Evolutionary conservation across 2,329 filamentous ascomycete species (phyloP), one percentile per base, ranked within the genome.

Genomic region (Coniochaeta pulveracea): DNA sequence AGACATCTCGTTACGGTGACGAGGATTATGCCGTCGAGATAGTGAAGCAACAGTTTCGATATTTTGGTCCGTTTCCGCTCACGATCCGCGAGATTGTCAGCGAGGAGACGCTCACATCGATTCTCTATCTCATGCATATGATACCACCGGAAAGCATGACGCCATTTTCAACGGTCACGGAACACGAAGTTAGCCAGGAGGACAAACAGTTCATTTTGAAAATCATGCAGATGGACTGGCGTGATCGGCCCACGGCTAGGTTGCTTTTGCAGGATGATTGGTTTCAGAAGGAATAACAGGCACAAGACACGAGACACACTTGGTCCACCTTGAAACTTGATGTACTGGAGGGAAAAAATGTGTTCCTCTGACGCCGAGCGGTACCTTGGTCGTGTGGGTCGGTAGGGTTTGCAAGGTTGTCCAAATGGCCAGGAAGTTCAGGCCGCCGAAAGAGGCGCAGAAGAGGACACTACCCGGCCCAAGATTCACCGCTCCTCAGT

Each of bases 171-270:
- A 17, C 34, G 16, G 39, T 39, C 18, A 30, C 34, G n/a, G 34
- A 31, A 17, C 37, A 37, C 28, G 44, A 49, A 32, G 21, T 51
- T 19, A 35, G 38, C n/a, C 39, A 33, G 15, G 45, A 40, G 19
- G 44, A 48, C 17, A 46, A 37, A 22, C 31, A 39, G 19, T 49
- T 51, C 35, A 38, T 48, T 9, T 31, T 40, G 25, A 43, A 39
- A 18, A 42, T 48, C 36, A 43, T 50, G 40, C 47, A 49, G 40
- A 29, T 49, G 28, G 47, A 49, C 26, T 45, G 43, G 21, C 40
- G 46, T 10, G 46, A 48, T 34, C 38, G 47, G 34, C 48, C 47
- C 14, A 48, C 44, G 12, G 40, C 44, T 10, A 41, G 46, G 27
- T 37, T 44, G 38, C 38, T 48, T 9, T 40, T 51, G 19, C 31